phyloP scores from a whole-genome alignment of 1,284 basidiomycete genomes.

The Takashimella koratensis region DNA sequence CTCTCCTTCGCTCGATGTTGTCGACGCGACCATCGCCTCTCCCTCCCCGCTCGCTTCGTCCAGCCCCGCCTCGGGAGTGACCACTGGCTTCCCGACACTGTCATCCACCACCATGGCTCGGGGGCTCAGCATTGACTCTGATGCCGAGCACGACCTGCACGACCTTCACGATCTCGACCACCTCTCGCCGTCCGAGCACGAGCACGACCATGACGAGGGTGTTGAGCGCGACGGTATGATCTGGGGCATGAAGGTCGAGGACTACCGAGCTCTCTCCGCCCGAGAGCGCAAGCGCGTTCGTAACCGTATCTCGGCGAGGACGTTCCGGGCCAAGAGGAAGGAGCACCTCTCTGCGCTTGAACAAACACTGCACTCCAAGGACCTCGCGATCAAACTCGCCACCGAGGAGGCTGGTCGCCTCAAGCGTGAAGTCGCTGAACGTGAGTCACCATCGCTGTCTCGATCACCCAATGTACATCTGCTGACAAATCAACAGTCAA shows the following conservation, averaged over 20 bases:
- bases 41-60: conserved; percentile 13
- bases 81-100: conserved; percentile 10
- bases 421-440: conserved; percentile 35
- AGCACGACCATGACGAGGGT: conserved; percentile 44
- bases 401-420: conserved; percentile 42
- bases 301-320: conserved; percentile 48
- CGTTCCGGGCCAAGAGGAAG: conserved; percentile 48
- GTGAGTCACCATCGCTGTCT: conserved; percentile 15
- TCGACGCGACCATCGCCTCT: conserved; percentile 29
- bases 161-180: conserved; percentile 4
- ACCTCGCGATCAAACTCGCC: conserved; percentile 40
- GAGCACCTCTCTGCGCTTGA: conserved; percentile 45
- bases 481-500: conserved; percentile 15
- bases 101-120: conserved; percentile 2
- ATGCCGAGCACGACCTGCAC: conserved; percentile 18
- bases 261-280: conserved; percentile 43
- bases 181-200: conserved; percentile 22
- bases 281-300: conserved; percentile 48
- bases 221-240: conserved; percentile 50
- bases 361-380: conserved; percentile 36
- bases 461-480: not conserved
- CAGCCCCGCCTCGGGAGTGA: not conserved
- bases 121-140: conserved; percentile 29
- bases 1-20: conserved; percentile 27
- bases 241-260: conserved; percentile 50